phyloP scores from a whole-genome alignment of 352 stramenopile species.

The Phytopythium aichiense region DNA sequence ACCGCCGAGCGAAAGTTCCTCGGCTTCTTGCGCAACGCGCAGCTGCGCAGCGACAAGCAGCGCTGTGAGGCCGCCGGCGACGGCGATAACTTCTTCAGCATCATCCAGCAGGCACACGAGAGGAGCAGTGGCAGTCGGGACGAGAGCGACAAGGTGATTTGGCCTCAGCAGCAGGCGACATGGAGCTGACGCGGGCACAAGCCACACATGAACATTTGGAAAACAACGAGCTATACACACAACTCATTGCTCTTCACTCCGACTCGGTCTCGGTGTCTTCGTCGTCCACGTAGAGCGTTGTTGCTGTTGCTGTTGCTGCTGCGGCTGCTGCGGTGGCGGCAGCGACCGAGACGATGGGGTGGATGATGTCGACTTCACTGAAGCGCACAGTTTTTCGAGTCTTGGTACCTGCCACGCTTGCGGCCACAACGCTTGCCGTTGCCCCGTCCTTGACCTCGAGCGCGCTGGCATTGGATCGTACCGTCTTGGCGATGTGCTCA shows the following conservation, averaged over 20 bases:
- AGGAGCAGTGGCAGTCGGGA: background rate
- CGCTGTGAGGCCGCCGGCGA: conserved; percentile 19
- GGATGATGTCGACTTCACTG: background rate
- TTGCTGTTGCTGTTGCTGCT: too few species aligned
- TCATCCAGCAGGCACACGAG: conserved; percentile 55
- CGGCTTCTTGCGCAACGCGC: conserved; percentile 61
- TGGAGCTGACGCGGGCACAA: conserved; percentile 33
- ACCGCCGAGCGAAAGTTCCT: conserved; percentile 89
- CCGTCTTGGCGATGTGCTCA: background rate
- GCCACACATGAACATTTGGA: background rate
- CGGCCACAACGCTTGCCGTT: background rate
- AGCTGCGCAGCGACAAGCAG: conserved; percentile 57
- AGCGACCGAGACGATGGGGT: background rate
- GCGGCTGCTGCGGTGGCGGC: background rate
- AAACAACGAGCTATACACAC: background rate
- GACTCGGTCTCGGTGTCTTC: conserved; percentile 27
- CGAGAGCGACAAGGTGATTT: conserved; percentile 6
- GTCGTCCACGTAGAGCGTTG: conserved; percentile 19
- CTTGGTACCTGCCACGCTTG: conserved; percentile 2
- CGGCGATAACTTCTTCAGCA: conserved; percentile 69
- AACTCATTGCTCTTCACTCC: conserved; percentile 10
- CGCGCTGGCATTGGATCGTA: background rate
- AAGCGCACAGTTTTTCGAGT: conserved; percentile 3
- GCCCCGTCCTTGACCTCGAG: background rate
- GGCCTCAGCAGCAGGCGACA: conserved; percentile 29